Conservation (phyloP, 2,329 filamentous ascomycete genomes). For the Neospermospora avenae region DNA sequence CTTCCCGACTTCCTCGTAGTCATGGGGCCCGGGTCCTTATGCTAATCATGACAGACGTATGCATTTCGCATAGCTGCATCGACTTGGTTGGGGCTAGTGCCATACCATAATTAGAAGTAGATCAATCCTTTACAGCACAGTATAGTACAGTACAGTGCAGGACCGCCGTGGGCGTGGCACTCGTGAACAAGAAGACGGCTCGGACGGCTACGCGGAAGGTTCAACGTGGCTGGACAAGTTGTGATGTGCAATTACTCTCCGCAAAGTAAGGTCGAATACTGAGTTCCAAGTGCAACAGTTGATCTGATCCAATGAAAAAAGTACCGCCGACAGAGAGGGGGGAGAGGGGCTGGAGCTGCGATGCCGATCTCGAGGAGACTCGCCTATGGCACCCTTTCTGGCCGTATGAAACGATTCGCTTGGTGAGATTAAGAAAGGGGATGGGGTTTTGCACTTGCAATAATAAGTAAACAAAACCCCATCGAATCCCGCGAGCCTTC, state of each 20-base stretch:
- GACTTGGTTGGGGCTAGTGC: not conserved
- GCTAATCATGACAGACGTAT: not conserved
- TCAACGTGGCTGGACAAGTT: not conserved
- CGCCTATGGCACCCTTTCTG: not conserved
- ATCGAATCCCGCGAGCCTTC: not conserved
- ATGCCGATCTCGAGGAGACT: not conserved
- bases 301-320: not conserved
- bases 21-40: not conserved
- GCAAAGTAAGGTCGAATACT: not conserved
- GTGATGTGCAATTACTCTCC: not conserved
- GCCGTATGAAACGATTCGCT: not conserved
- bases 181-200: not conserved
- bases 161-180: not conserved
- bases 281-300: not conserved
- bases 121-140: too few relatives aligned
- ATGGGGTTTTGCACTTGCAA: not conserved
- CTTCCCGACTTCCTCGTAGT: not conserved
- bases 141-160: too few relatives aligned
- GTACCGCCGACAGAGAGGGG: not conserved
- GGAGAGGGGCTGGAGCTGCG: not conserved
- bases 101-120: conserved; percentile 1
- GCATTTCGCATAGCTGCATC: not conserved
- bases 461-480: not conserved
- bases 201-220: not conserved
- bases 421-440: not conserved